Base-by-base conservation (phyloP, 257 asterid species). In the Plantago major region DNA sequence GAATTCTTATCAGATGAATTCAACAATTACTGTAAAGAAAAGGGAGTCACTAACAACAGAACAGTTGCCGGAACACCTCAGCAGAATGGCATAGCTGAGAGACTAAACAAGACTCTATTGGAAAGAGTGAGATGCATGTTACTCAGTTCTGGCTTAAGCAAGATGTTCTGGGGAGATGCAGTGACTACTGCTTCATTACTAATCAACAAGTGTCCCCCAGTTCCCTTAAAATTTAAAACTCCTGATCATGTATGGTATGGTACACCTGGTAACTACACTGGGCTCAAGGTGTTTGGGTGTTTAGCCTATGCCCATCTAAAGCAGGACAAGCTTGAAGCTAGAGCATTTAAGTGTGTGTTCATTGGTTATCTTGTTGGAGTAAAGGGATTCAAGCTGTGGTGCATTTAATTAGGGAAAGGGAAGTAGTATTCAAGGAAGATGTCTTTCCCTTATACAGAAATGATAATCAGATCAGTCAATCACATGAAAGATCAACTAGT, bases 81-180 rank as follows among this genome's bases (percentile, higher is more conserved):
- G 14, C 47, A 44, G 8, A 44, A 44, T 44, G 47, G 14, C 2
- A 8, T 44, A 2, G 3, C 8, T 44, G 47, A 44, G 14, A 44
- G 14, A 44, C 2, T 44, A 1, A 44, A 44, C 9, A 44, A 6
- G 9, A 53, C 38, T 10, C 15, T 53, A 0, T 1, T 53, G 11
- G 58, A 53, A 19, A 53, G 58, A 19, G 26, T 26, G 1, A 53
- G 58, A 26, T 53, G 58, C 11, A 19, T 53, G 58, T 10, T 53
- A 1, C 3, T 8, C 3, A 19, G 7, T 11, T 7, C 58, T 0
- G 6, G 6, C 3, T 10, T 53, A 14, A n/a, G 40, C 3, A 53
- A 53, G 38, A 40, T 19, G 1, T 53, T 53, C 1, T 53, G 40
- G 37, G 58, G 30, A 19, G 40, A 53, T 2, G 58, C 11, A 17